Percentiles rank a stretch among this genome's conserved stretches.
Conservation (phyloP, 2,329 filamentous ascomycete genomes). For the Nemania bipapillata region DNA sequence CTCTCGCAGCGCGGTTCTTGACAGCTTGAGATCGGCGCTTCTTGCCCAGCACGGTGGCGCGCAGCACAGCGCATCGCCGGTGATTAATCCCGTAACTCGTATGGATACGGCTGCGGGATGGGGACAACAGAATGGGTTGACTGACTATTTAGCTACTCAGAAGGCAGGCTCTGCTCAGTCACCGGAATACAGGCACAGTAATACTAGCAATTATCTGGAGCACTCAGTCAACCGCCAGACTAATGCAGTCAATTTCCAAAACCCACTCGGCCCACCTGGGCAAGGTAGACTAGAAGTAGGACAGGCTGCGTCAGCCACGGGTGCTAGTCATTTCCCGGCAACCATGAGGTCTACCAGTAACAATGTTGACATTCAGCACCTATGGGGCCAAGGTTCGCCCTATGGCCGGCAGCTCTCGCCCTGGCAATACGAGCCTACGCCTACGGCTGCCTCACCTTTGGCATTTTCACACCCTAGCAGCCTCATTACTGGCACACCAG, state of each 20-base stretch:
- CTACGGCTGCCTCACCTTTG: conserved; percentile 50
- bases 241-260: conserved; percentile 27
- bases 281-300: conserved; percentile 29
- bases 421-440: conserved; percentile 36
- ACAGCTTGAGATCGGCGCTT: conserved; percentile 44
- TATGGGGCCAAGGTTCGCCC: conserved; percentile 20
- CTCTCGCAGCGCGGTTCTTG: conserved; percentile 47
- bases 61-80: conserved; percentile 29
- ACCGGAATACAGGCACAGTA: conserved; percentile 11
- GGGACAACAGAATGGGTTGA: conserved; percentile 26
- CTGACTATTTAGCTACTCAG: conserved; percentile 15
- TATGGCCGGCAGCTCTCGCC: conserved; percentile 40
- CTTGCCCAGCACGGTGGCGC: conserved; percentile 46
- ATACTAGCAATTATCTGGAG: conserved; percentile 36
- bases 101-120: conserved; percentile 31
- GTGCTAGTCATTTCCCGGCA: conserved; percentile 7
- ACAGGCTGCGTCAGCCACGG: conserved; percentile 2
- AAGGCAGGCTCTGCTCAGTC: conserved; percentile 5
- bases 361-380: conserved; percentile 31
- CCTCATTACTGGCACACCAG: conserved; percentile 61
- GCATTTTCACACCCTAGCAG: conserved; percentile 63
- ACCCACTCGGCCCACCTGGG: conserved; percentile 37
- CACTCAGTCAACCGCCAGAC: conserved; percentile 36
- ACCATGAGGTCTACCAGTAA: conserved; percentile 27
- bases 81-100: conserved; percentile 18